phyloP scores from a whole-genome alignment of 2,329 filamentous ascomycete genomes.

The Calycina herbarum region DNA sequence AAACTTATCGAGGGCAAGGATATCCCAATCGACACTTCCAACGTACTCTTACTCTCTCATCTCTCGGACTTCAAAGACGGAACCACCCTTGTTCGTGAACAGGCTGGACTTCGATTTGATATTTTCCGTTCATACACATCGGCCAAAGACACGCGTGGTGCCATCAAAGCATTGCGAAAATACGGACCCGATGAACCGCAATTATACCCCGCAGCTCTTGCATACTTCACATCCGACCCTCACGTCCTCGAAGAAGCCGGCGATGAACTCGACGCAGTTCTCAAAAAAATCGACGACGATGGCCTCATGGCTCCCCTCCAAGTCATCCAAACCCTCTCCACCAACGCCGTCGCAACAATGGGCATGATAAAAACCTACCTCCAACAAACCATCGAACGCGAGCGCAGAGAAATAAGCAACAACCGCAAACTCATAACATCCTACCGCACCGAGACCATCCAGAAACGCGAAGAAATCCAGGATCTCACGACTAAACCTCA shows the following conservation, averaged over 20 bases:
- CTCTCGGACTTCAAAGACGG: slow-evolving; percentile 87
- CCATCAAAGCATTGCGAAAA: slow-evolving; percentile 84
- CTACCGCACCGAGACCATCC: slow-evolving; percentile 79
- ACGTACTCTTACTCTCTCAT: slow-evolving; percentile 88
- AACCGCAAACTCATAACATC: slow-evolving; percentile 82
- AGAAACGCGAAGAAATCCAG: slow-evolving; percentile 75
- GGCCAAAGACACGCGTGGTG: slow-evolving; percentile 85
- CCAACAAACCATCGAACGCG: slow-evolving; percentile 81
- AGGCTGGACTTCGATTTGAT: slow-evolving; percentile 87
- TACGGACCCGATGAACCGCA: slow-evolving; percentile 91
- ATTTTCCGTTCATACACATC: slow-evolving; percentile 96
- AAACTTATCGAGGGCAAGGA: slow-evolving; percentile 79
- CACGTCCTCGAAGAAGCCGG: slow-evolving; percentile 83
- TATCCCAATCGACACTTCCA: slow-evolving; percentile 88
- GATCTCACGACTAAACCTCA: slow-evolving; percentile 77
- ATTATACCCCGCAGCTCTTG: slow-evolving; percentile 86
- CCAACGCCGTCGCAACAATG: slow-evolving; percentile 87
- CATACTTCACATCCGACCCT: slow-evolving; percentile 88
- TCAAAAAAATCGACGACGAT: slow-evolving; percentile 85
- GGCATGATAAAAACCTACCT: slow-evolving; percentile 96
- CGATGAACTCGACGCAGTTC: slow-evolving; percentile 76
- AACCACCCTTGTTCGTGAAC: slow-evolving; percentile 88
- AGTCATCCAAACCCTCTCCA: slow-evolving; percentile 86
- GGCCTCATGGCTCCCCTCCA: slow-evolving; percentile 94
- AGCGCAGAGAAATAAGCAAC: slow-evolving; percentile 77